Evolutionary conservation across 345 rosid species (phyloP).

Genomic region (Eucalyptus decipiens): DNA sequence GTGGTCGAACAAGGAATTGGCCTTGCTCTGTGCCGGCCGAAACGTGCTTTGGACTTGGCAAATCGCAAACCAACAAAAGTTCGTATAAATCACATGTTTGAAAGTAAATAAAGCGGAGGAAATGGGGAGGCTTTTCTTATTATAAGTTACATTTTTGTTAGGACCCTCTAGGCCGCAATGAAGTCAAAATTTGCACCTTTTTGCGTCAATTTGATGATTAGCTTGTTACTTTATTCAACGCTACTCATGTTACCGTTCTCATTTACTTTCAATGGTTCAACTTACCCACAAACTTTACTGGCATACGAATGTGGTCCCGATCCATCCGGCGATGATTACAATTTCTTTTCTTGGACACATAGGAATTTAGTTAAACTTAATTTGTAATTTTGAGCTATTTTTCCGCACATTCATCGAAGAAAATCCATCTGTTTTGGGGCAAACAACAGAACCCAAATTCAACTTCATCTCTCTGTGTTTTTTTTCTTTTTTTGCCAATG

Average conservation of each 20-base stretch:
- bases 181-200: background rate
- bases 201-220: background rate
- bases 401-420: accelerated
- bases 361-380: background rate
- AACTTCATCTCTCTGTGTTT: background rate
- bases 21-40: background rate
- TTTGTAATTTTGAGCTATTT: background rate
- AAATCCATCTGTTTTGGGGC: background rate
- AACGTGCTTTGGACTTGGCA: background rate
- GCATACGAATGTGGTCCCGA: background rate
- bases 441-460: background rate
- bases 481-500: background rate
- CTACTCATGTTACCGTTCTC: background rate
- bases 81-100: background rate
- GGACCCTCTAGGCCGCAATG: background rate
- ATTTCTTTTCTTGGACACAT: background rate
- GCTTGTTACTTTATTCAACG: background rate
- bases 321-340: background rate
- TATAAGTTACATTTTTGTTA: background rate
- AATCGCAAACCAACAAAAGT: background rate
- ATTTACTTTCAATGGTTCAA: background rate
- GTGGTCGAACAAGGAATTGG: background rate
- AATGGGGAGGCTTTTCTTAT: background rate
- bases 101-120: background rate
- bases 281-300: background rate